Evolutionary conservation across 192 early-diverging fungal genomes (phyloP), one percentile per base, ranked within the genome.

Genomic region (Coemansia pectinata): DNA sequence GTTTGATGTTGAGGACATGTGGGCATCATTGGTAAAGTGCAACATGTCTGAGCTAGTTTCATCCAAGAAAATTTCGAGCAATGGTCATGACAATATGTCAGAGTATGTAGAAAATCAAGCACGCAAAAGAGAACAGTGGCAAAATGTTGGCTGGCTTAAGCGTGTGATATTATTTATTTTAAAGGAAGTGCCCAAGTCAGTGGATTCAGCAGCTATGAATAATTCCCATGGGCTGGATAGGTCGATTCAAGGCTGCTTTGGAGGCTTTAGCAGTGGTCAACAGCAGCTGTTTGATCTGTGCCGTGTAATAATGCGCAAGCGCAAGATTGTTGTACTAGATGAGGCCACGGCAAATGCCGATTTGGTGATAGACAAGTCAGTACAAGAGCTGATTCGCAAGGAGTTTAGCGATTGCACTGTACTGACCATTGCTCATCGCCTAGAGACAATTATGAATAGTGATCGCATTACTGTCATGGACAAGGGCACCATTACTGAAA

Each of bases 401-500:
- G 74, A 88, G 53, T 89, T 91, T 73, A 66, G 50, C 3, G 60
- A 83, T 40, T 59, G 63, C 55, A 77, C 76, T 5, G 81, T 91
- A 12, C 66, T 91, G 27, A 88, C 86, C 5, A 91, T 91, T 59
- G 90, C 90, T 0, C 90, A 95, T 72, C 88, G 93, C 44, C 68
- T 91, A 36, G 89, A 91, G 47, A 91, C 90, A 0, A 81, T 89
- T 0, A 73, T 87, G 45, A 80, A 88, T 66, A 89, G 86, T 55
- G 91, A 93, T 63, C 79, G 86, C 55, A 87, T 94, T 69, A 55
- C 93, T 25, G 92, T 94, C 8, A 77, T 95, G 45, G 87, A 92
- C 62, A 70, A 89, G 33, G 93, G 93, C 11, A 45, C 76, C 0
- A 68, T 94, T 11, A 83, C 73, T 0, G 90, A 93, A 47, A 87